Conservation (phyloP, 257 asterid species). For the Leonotis leonurus region DNA sequence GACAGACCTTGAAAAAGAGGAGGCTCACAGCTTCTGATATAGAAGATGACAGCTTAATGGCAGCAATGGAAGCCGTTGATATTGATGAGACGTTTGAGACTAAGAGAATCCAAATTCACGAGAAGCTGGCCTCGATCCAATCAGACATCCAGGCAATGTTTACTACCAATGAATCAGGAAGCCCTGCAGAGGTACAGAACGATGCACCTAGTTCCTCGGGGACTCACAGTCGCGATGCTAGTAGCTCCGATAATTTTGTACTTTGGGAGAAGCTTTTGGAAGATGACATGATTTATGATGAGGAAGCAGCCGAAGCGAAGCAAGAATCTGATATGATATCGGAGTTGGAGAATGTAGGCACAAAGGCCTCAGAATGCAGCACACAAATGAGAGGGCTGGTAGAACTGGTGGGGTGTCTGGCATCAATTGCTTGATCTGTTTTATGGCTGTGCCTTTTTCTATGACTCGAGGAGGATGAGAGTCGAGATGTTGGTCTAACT, state of each 20-base stretch:
- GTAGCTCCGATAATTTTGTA: slow-evolving; percentile 54
- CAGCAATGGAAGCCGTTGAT: slow-evolving; percentile 9
- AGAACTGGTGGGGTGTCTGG: slow-evolving; percentile 13
- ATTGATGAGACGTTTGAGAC: too few species aligned
- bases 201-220: slow-evolving; percentile 16
- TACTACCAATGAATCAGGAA: slow-evolving; percentile 38
- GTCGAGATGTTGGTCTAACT: neutral
- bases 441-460: neutral
- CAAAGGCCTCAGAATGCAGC: slow-evolving; percentile 25
- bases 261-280: slow-evolving; percentile 92
- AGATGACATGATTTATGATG: slow-evolving; percentile 81
- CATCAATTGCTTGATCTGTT: slow-evolving; percentile 13
- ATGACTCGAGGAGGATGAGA: neutral
- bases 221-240: too few species aligned
- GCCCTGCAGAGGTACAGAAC: slow-evolving; percentile 16
- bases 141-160: slow-evolving; percentile 39
- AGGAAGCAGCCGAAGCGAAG: slow-evolving; percentile 18
- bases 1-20: slow-evolving; percentile 25
- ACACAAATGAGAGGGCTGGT: slow-evolving; percentile 14
- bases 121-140: slow-evolving; percentile 16
- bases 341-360: slow-evolving; percentile 37
- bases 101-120: too few species aligned
- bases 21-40: slow-evolving; percentile 1
- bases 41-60: neutral
- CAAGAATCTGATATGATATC: slow-evolving; percentile 32